Percentiles rank a stretch among this genome's conserved stretches.
These are phyloP conservation scores for Claviceps fusiformis DNA, from an alignment of 2,329 filamentous ascomycete species.

Conservation along the genomic window DNA sequence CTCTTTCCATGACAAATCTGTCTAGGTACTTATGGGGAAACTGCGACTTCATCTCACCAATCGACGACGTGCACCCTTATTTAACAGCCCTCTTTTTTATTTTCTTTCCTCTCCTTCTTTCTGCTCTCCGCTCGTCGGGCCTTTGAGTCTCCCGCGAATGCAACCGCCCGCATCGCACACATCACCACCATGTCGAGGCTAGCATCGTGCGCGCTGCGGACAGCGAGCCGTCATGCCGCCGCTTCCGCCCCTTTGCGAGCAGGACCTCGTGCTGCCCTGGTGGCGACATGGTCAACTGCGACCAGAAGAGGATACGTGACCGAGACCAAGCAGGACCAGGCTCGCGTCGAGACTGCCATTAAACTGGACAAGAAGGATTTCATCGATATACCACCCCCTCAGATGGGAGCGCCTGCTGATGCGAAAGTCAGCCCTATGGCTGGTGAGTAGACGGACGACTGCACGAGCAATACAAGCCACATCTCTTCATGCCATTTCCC, in stretches of 20 bases:
- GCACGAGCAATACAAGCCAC: neutral
- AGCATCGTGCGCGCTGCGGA: slow-evolving; percentile 58
- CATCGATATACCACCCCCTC: slow-evolving; percentile 34
- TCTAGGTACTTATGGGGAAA: slow-evolving; percentile 10
- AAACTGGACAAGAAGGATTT: slow-evolving; percentile 78
- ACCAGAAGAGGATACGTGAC: slow-evolving; percentile 62
- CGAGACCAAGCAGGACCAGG: slow-evolving; percentile 64
- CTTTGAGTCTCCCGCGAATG: slow-evolving; percentile 8
- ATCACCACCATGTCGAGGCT: slow-evolving; percentile 43
- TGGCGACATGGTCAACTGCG: slow-evolving; percentile 11
- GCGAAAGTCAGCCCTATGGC: slow-evolving; percentile 72
- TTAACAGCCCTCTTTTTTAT: neutral
- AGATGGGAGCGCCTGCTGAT: slow-evolving; percentile 19
- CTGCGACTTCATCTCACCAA: slow-evolving; percentile 1
- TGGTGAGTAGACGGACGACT: slow-evolving; percentile 14
- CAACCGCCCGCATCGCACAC: slow-evolving; percentile 11
- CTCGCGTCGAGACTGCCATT: slow-evolving; percentile 78
- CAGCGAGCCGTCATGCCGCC: slow-evolving; percentile 50
- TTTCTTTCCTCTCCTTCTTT: slow-evolving; percentile 3
- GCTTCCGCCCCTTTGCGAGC: slow-evolving; percentile 15
- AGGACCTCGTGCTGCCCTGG: slow-evolving; percentile 16
- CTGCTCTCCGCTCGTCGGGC: slow-evolving; percentile 9
- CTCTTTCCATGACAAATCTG: slow-evolving; percentile 20
- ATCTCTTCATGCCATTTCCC: neutral
- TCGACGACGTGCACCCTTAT: neutral